Evolutionary conservation across 495 filamentous ascomycete genomes (phyloP).

Genomic region (Penicillium desertorum): DNA sequence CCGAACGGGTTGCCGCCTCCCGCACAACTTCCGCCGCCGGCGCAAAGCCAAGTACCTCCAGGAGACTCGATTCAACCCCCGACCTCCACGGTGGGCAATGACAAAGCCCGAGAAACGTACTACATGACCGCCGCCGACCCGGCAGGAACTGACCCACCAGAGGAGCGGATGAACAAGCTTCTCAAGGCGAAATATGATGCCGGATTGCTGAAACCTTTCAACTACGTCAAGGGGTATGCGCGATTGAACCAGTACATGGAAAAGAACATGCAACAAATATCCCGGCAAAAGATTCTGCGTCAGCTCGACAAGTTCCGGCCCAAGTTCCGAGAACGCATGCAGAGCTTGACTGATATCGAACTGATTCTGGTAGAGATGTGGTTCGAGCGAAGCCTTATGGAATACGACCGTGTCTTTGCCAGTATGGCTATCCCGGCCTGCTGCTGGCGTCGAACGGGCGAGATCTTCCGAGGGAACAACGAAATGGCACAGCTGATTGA

Average conservation of each 20-base stretch:
- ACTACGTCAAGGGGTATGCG: conserved; percentile 95
- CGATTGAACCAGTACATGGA: conserved; percentile 88
- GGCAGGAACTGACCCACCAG: conserved; percentile 83
- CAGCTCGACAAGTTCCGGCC: conserved; percentile 91
- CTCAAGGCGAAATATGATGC: conserved; percentile 94
- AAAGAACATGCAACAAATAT: conserved; percentile 70
- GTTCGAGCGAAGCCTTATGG: conserved; percentile 93
- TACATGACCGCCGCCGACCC: conserved; percentile 97
- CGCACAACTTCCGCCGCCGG: conserved; percentile 33
- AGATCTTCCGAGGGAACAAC: conserved; percentile 97
- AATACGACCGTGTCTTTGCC: conserved; percentile 97
- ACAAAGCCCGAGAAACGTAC: conserved; percentile 86
- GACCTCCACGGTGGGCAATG: conserved; percentile 58
- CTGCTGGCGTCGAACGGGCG: conserved; percentile 94
- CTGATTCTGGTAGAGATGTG: conserved; percentile 96
- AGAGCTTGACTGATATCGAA: conserved; percentile 85
- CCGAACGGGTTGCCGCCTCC: conserved; percentile 38
- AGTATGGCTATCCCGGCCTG: conserved; percentile 98
- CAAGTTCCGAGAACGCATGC: conserved; percentile 93
- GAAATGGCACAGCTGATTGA: conserved; percentile 98
- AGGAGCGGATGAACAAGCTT: conserved; percentile 93
- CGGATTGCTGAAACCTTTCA: conserved; percentile 91
- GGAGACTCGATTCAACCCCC: conserved; percentile 60
- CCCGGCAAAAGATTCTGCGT: conserved; percentile 82
- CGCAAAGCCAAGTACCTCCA: conserved; percentile 48